These are phyloP conservation scores for Mycena amicta DNA, from an alignment of 768 basidiomycete species.

Conservation along the genomic window DNA sequence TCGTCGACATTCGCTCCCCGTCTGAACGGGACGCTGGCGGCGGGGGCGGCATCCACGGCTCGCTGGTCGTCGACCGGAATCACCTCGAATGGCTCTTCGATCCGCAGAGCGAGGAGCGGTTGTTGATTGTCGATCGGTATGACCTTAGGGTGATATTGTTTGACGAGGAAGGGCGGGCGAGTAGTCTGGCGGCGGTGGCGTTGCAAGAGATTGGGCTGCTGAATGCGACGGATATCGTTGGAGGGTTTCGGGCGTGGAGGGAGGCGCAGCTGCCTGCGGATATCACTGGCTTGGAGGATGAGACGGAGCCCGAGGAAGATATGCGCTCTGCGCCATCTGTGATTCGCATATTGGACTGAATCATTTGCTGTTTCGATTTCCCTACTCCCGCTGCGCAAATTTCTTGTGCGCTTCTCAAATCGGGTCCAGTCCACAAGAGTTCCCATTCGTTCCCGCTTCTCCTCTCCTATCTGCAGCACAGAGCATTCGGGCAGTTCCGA, in stretches of 20 bases:
- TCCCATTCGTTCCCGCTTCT: too few species aligned
- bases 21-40: constrained; percentile 49
- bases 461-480: too few species aligned
- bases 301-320: not conserved
- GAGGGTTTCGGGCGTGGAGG: constrained; percentile 75
- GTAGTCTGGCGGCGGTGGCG: constrained; percentile 68
- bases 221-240: constrained; percentile 78
- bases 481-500: too few species aligned
- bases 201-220: constrained; percentile 70
- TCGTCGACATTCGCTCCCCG: constrained; percentile 77
- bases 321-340: not conserved
- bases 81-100: constrained; percentile 82
- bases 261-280: constrained; percentile 63
- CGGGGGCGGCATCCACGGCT: constrained; percentile 64
- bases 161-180: constrained; percentile 66
- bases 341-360: not conserved
- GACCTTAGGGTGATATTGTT: constrained; percentile 76
- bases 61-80: constrained; percentile 76
- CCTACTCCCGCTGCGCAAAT: too few species aligned
- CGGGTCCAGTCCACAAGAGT: too few species aligned
- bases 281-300: constrained; percentile 19
- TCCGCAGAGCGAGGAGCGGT: constrained; percentile 58
- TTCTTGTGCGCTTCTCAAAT: too few species aligned
- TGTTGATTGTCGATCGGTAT: constrained; percentile 73
- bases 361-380: not conserved